Base-by-base conservation (phyloP, 805 yeast genomes). In the Wickerhamomyces sydowiorum region DNA sequence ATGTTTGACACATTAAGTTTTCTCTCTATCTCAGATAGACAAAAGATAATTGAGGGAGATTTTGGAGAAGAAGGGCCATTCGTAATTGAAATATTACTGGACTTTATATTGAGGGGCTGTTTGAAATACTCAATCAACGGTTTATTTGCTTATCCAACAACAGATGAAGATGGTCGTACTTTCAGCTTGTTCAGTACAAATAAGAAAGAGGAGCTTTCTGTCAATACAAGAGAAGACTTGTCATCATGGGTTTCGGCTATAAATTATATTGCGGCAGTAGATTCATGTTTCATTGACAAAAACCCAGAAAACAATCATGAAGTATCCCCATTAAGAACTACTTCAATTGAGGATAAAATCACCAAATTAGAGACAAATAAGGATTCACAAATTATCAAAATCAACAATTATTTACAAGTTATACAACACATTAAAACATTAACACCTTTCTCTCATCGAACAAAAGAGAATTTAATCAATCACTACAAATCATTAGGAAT, bases 191-290 rank as follows among this genome's bases (percentile, higher is more conserved):
- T 67, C 52, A 71, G 71, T 14, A 60, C 63, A 18, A 65, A 63
- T 38, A 62, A 69, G 25, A 69, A 64, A 40, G 64, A 61, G 32
- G 51, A 62, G 2, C 73, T 69, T 53, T 62, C 63, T 50, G 76
- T 79, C 13, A 60, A 55, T 7, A 61, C 63, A 19, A 55, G 57
- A n/a, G 59, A 60, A 19, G 86, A 79, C 32, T 62, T 73, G 59
- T 53, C 60, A n/a, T 72, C 73, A 19, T 83, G 90, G 90, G 69
- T 81, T 31, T 66, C 64, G 27, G 59, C 74, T 7, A 75, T 80
- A 51, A 79, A 80, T 48, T 72, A 66, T 48, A 62, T 75, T 7
- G 69, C 80, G 1, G 67, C 81, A 0, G 56, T 76, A 41, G 69
- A 68, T 29, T 60, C 71, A 1, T 67, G 71, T 39, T 45, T 48